These are phyloP conservation scores for Macroventuria anomochaeta DNA, from an alignment of 2,329 filamentous ascomycete genomes.

Conservation along the genomic window DNA sequence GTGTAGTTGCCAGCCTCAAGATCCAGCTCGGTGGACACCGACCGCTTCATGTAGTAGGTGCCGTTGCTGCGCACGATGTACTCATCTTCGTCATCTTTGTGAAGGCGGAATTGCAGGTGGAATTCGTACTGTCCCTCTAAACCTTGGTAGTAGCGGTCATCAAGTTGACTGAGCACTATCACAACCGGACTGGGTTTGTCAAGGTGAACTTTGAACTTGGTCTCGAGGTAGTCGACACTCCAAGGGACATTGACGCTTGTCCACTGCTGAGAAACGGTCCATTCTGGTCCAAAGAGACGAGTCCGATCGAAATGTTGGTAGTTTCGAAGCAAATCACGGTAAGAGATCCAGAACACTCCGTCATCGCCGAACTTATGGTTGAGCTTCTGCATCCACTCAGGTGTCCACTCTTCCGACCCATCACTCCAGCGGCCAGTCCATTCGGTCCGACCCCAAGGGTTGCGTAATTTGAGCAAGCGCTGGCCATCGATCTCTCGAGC, in stretches of 20 bases:
- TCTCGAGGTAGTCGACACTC: conserved; percentile 66
- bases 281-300: conserved; percentile 65
- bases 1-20: conserved; percentile 78
- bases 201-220: conserved; percentile 64
- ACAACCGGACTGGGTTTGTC: conserved; percentile 61
- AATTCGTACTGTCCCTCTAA: conserved; percentile 65
- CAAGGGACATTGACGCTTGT: conserved; percentile 65
- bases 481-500: conserved; percentile 66
- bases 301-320: conserved; percentile 68
- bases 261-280: conserved; percentile 68
- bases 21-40: conserved; percentile 77
- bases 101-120: conserved; percentile 64
- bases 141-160: conserved; percentile 66
- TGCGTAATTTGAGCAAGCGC: conserved; percentile 59
- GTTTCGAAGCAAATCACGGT: conserved; percentile 63
- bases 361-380: conserved; percentile 79
- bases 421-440: conserved; percentile 85
- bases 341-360: conserved; percentile 69
- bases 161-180: conserved; percentile 65
- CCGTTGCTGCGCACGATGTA: conserved; percentile 64
- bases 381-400: conserved; percentile 76
- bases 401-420: conserved; percentile 83
- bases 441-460: conserved; percentile 82
- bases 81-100: conserved; percentile 65
- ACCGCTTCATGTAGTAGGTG: conserved; percentile 70